Conservation (phyloP, 1,139 yeast genomes). For the Diutina pseudorugosa region DNA sequence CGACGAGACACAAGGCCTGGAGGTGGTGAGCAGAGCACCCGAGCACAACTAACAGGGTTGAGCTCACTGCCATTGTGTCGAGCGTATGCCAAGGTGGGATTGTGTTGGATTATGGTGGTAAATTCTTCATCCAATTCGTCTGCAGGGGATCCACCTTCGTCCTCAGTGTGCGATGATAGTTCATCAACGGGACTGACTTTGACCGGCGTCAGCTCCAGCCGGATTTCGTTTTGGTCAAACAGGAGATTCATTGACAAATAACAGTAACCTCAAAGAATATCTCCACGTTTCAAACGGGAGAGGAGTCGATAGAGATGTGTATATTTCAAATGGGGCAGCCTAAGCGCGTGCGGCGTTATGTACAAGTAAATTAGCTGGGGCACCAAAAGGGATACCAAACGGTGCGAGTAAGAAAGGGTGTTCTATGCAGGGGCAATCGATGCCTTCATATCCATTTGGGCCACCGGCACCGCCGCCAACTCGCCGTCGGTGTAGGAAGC, state of each 20-base stretch:
- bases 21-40: slow-evolving; percentile 1
- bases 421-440: not conserved
- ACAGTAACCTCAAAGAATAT: not conserved
- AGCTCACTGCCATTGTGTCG: not conserved
- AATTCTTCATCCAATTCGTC: not conserved
- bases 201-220: slow-evolving; percentile 1
- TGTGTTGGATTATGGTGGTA: not conserved
- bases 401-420: not conserved
- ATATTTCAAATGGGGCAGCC: not conserved
- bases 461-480: slow-evolving; percentile 28
- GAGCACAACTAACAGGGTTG: not conserved
- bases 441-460: not conserved
- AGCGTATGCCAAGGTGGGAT: not conserved
- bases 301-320: not conserved
- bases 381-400: too few relatives aligned
- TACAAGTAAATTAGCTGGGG: not conserved
- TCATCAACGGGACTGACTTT: not conserved
- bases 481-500: slow-evolving; percentile 40
- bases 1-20: not conserved
- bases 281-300: not conserved
- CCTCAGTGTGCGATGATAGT: not conserved
- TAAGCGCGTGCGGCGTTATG: not conserved
- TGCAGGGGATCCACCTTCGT: not conserved
- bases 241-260: not conserved
- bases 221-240: not conserved